Evolutionary conservation across 805 yeast species (phyloP).

Genomic region (Lachancea nothofagi): DNA sequence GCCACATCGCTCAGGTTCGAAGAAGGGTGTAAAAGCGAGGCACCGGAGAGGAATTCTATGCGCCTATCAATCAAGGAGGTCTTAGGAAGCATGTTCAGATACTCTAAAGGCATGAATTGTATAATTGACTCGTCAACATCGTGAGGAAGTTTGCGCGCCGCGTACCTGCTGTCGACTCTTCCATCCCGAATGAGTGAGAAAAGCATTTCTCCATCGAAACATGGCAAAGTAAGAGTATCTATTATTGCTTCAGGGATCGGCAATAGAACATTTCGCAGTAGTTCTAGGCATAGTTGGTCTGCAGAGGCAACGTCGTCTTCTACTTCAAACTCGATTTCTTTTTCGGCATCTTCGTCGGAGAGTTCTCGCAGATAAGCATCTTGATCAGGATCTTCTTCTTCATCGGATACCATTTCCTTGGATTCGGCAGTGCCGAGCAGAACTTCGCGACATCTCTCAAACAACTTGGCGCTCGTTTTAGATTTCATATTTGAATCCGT

Average conservation of each 20-base stretch:
- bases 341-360: constrained; percentile 13
- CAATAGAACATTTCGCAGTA: constrained; percentile 4
- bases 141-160: neutral
- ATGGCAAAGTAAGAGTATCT: constrained; percentile 7
- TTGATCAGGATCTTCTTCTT: constrained; percentile 17
- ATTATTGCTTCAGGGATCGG: constrained; percentile 3
- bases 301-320: neutral
- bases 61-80: neutral
- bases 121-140: neutral
- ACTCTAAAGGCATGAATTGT: constrained; percentile 1
- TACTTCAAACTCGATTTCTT: constrained; percentile 1
- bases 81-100: neutral
- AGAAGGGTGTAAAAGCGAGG: neutral
- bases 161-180: neutral
- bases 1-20: neutral
- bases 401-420: constrained; percentile 3
- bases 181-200: neutral
- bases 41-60: neutral
- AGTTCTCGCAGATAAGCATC: constrained; percentile 21
- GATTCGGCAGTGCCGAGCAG: neutral
- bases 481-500: neutral
- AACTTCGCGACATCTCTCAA: constrained; percentile 3
- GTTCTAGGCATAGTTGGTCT: neutral
- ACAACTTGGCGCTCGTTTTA: neutral
- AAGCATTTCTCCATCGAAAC: neutral